Conservation (phyloP, 208 protist genomes). For the Leishmania arabica region DNA sequence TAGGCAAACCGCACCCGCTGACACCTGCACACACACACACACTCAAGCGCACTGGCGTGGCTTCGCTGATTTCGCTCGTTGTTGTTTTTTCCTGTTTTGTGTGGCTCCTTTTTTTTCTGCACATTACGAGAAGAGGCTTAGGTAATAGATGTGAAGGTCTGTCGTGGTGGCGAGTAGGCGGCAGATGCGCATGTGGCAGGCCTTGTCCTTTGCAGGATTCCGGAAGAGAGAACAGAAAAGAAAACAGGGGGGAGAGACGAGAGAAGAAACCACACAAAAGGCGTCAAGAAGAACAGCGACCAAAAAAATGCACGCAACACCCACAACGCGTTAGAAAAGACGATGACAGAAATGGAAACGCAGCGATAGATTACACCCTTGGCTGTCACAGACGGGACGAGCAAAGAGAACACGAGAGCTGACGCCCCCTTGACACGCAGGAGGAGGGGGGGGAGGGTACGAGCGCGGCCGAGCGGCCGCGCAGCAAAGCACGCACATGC, state of each 20-base stretch:
- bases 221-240: neutral
- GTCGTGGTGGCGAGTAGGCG: neutral
- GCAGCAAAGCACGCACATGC: neutral
- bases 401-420: too few species aligned
- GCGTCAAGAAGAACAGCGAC: neutral
- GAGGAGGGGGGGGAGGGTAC: neutral
- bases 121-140: neutral
- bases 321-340: too few species aligned
- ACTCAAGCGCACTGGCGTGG: neutral
- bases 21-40: neutral
- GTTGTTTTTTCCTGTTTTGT: too few species aligned
- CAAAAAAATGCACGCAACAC: neutral
- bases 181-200: neutral
- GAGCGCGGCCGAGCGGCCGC: neutral
- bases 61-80: neutral
- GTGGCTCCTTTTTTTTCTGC: neutral
- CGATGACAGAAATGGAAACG: neutral
- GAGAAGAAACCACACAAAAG: neutral
- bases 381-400: neutral
- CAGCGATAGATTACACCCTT: neutral
- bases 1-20: too few species aligned
- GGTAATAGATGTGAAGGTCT: neutral
- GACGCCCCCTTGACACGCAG: neutral
- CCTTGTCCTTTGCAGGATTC: neutral
- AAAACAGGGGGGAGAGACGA: too few species aligned